Evolutionary conservation across 1,284 basidiomycete genomes (phyloP).

Genomic region (Marasmius sp.): DNA sequence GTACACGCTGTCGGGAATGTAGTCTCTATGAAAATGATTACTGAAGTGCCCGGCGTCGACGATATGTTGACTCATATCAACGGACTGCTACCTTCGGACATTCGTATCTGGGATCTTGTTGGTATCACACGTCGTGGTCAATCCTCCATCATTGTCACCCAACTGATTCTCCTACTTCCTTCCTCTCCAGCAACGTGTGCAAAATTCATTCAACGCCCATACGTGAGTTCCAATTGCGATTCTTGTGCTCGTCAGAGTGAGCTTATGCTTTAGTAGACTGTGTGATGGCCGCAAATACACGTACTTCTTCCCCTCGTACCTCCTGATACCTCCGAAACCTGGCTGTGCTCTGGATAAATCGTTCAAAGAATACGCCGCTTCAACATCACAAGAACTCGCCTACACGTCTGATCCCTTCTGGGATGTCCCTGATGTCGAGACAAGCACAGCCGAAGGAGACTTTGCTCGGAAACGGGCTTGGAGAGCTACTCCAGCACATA

Average conservation of each 20-base stretch:
- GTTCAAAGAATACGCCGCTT: constrained; percentile 33
- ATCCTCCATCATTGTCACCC: neutral
- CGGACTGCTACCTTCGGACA: constrained; percentile 83
- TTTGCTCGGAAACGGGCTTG: constrained; percentile 65
- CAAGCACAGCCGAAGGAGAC: constrained; percentile 50
- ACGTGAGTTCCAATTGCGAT: constrained; percentile 49
- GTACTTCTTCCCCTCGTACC: constrained; percentile 94
- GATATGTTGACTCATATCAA: constrained; percentile 83
- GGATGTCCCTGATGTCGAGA: constrained; percentile 32
- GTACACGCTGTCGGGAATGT: constrained; percentile 97
- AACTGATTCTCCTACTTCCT: constrained; percentile 1
- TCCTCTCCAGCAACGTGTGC: constrained; percentile 60
- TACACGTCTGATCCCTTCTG: constrained; percentile 34
- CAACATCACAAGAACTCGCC: constrained; percentile 13
- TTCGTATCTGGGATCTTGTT: constrained; percentile 91
- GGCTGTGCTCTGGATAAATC: constrained; percentile 59
- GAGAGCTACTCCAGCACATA: constrained; percentile 55
- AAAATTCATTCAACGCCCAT: constrained; percentile 92
- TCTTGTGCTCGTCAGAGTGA: constrained; percentile 14
- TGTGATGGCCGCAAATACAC: constrained; percentile 97
- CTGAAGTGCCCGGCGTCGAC: constrained; percentile 66
- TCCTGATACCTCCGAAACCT: constrained; percentile 90
- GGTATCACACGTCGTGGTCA: constrained; percentile 22
- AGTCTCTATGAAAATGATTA: constrained; percentile 90
- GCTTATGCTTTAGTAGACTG: constrained; percentile 42